Conservation (phyloP, 1,284 basidiomycete genomes). For the Thecaphora frezii region DNA sequence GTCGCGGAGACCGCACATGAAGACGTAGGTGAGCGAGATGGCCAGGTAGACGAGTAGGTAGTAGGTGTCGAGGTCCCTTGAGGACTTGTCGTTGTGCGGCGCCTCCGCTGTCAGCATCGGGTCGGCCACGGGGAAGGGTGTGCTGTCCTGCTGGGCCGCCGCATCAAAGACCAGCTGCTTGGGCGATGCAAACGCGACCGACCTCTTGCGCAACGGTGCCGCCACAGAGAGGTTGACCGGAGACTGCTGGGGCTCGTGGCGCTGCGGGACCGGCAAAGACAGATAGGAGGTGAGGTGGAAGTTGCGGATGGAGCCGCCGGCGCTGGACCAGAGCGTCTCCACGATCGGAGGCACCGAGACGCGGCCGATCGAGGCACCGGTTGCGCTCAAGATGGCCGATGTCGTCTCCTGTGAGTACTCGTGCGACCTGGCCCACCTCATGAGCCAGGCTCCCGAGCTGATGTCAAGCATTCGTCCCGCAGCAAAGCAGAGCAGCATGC, state of each 20-base stretch:
- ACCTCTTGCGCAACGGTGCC: not conserved
- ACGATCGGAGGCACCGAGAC: not conserved
- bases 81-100: not conserved
- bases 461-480: slow-evolving; percentile 44
- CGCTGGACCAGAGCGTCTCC: not conserved
- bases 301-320: not conserved
- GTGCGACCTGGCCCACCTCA: slow-evolving; percentile 53
- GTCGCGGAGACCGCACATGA: slow-evolving; percentile 44
- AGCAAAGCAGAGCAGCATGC: slow-evolving; percentile 42
- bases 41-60: slow-evolving; percentile 50
- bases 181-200: too few species aligned
- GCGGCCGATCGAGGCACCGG: not conserved
- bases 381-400: not conserved
- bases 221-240: too few species aligned
- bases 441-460: slow-evolving; percentile 52
- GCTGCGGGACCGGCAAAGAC: not conserved
- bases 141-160: too few species aligned
- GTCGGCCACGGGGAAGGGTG: not conserved
- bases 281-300: not conserved
- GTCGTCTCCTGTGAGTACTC: slow-evolving; percentile 20
- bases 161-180: not conserved
- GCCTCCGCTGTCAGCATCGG: not conserved
- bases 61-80: slow-evolving; percentile 39
- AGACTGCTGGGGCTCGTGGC: not conserved
- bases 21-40: slow-evolving; percentile 43